These are phyloP conservation scores for Fraxinus albicans DNA, from an alignment of 305 asterid species.

Conservation along the genomic window DNA sequence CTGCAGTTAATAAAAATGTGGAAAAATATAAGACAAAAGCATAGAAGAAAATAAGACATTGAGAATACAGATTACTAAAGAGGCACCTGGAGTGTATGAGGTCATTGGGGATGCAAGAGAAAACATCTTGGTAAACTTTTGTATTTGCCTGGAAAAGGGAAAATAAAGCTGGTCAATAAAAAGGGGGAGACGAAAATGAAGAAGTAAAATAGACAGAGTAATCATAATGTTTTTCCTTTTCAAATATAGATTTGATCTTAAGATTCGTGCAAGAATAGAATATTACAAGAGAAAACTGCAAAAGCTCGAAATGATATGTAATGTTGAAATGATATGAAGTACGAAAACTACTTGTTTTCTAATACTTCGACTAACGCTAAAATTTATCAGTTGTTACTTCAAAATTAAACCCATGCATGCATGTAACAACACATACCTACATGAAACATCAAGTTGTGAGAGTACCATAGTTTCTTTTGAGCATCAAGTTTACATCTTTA, in stretches of 20 bases:
- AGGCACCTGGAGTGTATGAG: slow-evolving; percentile 73
- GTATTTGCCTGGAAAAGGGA: slow-evolving; percentile 60
- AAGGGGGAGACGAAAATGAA: background rate
- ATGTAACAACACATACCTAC: background rate
- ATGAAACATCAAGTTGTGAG: background rate
- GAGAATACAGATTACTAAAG: background rate
- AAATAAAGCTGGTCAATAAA: background rate
- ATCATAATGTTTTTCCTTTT: background rate
- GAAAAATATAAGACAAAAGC: slow-evolving; percentile 1
- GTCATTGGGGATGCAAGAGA: slow-evolving; percentile 89
- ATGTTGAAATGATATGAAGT: background rate
- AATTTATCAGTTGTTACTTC: background rate
- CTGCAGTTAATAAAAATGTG: slow-evolving; percentile 37
- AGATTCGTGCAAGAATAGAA: background rate
- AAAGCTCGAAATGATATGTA: background rate
- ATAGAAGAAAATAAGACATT: background rate
- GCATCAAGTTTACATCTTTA: background rate
- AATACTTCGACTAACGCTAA: background rate
- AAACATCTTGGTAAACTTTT: slow-evolving; percentile 70
- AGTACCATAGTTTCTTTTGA: background rate
- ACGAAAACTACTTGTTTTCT: background rate
- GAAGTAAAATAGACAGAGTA: background rate
- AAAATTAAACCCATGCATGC: background rate
- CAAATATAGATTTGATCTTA: background rate
- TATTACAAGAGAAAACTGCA: background rate